phyloP scores from a whole-genome alignment of 2,329 filamentous ascomycete genomes.

The Verticillium nubilum region DNA sequence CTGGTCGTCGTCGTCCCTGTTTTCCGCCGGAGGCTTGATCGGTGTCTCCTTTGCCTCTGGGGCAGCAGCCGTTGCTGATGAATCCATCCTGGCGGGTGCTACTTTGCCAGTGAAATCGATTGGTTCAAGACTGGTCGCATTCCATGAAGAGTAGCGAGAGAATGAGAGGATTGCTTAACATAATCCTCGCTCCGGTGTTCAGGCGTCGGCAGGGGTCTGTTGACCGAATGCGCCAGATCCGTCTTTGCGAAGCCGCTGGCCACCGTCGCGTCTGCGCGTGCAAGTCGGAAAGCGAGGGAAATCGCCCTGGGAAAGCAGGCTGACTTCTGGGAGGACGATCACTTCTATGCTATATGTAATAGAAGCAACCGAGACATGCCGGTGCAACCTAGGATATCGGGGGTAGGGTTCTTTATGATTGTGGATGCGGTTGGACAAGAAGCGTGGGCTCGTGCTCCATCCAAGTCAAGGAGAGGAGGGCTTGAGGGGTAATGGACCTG shows the following conservation, averaged over 20 bases:
- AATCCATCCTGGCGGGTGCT: slow-evolving; percentile 21
- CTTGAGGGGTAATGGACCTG: not conserved
- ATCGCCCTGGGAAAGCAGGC: not conserved
- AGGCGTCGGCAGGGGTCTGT: not conserved
- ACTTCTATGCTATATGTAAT: slow-evolving; percentile 4
- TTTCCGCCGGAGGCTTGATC: slow-evolving; percentile 23
- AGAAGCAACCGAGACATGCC: slow-evolving; percentile 27
- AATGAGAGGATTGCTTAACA: not conserved
- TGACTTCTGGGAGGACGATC: not conserved
- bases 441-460: not conserved
- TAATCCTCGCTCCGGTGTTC: not conserved
- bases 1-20: slow-evolving; percentile 21
- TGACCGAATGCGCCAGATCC: not conserved
- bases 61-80: slow-evolving; percentile 14
- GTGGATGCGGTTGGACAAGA: not conserved
- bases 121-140: slow-evolving; percentile 1
- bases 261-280: not conserved
- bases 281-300: not conserved
- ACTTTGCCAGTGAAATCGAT: slow-evolving; percentile 5
- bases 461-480: not conserved
- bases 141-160: not conserved
- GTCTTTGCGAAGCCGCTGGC: not conserved
- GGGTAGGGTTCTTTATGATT: not conserved
- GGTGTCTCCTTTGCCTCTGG: slow-evolving; percentile 19
- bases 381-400: slow-evolving; percentile 21